Percentiles rank a stretch among this genome's conserved stretches.
phyloP scores from a whole-genome alignment of 495 filamentous ascomycete species.

The Rusavskia elegans region DNA sequence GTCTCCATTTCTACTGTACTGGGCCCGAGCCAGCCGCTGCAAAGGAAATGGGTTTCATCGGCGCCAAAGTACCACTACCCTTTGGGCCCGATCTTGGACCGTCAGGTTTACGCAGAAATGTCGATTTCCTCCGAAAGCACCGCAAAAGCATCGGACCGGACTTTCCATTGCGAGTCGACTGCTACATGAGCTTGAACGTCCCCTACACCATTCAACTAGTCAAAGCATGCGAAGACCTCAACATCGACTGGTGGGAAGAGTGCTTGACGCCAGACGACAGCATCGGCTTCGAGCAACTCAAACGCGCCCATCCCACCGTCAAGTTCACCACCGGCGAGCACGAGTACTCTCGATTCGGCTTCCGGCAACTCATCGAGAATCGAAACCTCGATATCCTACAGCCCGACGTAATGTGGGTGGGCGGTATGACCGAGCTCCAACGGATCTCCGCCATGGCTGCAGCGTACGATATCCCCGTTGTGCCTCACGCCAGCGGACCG shows the following conservation, averaged over 20 bases:
- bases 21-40: conserved; percentile 67
- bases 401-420: conserved; percentile 94
- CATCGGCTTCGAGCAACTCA: conserved; percentile 75
- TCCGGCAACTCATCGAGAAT: conserved; percentile 84
- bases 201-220: conserved; percentile 82
- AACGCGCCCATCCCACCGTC: conserved; percentile 73
- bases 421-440: conserved; percentile 80
- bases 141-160: conserved; percentile 72
- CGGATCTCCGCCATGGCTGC: conserved; percentile 77
- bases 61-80: conserved; percentile 75
- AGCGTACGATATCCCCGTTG: conserved; percentile 84
- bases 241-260: conserved; percentile 97
- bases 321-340: conserved; percentile 94
- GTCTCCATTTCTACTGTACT: conserved; percentile 86
- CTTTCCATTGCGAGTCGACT: conserved; percentile 87
- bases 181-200: conserved; percentile 90
- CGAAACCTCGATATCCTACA: conserved; percentile 88
- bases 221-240: conserved; percentile 59
- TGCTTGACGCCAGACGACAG: conserved; percentile 79
- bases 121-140: conserved; percentile 73
- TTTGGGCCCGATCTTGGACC: conserved; percentile 77
- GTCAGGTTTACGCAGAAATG: conserved; percentile 68
- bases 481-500: conserved; percentile 82
- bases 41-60: conserved; percentile 71
- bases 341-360: conserved; percentile 82